Conservation (phyloP, 1,284 basidiomycete genomes). For the Ganoderma lingzhi region DNA sequence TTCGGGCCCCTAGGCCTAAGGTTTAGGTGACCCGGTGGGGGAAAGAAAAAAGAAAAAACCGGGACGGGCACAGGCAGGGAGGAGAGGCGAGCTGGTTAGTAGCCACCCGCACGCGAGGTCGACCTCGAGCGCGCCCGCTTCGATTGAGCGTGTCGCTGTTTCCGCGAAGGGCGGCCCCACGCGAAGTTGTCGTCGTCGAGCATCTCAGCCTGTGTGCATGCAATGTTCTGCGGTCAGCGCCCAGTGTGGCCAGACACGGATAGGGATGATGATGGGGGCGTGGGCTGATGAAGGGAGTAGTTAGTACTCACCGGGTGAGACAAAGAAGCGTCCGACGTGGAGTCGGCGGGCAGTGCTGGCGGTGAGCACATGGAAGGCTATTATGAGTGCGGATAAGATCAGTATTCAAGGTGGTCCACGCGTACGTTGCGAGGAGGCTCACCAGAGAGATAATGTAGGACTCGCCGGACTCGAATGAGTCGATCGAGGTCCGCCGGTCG, state of each 20-base stretch:
- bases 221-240: conserved; percentile 16
- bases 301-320: conserved; percentile 15
- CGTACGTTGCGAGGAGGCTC: conserved; percentile 3
- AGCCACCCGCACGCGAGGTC: neutral
- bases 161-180: conserved; percentile 33
- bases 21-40: neutral
- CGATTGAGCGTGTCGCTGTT: neutral
- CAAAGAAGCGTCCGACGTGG: neutral
- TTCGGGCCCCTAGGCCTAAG: neutral
- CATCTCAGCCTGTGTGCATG: conserved; percentile 34
- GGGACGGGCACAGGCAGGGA: neutral
- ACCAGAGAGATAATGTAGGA: conserved; percentile 30
- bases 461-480: conserved; percentile 23
- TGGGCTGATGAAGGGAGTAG: neutral
- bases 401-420: neutral
- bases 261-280: neutral
- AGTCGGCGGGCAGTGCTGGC: neutral
- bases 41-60: neutral
- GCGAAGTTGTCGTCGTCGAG: conserved; percentile 38
- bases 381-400: neutral
- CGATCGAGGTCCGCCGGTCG: conserved; percentile 25
- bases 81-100: neutral
- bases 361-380: conserved; percentile 13
- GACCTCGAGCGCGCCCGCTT: conserved; percentile 4
- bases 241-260: neutral